A percentile compares a stretch with the other conserved stretches of the same genome.
phyloP scores from a whole-genome alignment of 768 basidiomycete species.

The Hirschioporus abietinus region DNA sequence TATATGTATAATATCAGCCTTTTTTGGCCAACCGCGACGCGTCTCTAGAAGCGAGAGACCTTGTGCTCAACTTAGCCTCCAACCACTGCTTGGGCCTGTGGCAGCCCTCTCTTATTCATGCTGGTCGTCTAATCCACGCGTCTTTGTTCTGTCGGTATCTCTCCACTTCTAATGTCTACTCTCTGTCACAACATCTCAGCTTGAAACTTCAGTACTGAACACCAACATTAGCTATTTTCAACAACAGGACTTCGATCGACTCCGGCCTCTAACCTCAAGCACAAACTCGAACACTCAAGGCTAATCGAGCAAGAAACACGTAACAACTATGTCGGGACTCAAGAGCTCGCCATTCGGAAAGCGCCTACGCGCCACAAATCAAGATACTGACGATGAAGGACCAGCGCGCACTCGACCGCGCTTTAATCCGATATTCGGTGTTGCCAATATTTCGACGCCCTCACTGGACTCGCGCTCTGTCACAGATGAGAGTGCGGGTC shows the following conservation, averaged over 20 bases:
- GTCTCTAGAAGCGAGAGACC: background rate
- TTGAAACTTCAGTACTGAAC: background rate
- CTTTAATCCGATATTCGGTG: conserved; percentile 49
- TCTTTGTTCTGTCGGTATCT: conserved; percentile 1
- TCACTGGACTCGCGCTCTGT: conserved; percentile 50
- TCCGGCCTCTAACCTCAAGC: background rate
- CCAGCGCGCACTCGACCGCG: conserved; percentile 48
- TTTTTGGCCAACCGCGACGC: background rate
- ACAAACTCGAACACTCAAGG: background rate
- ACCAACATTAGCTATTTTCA: background rate
- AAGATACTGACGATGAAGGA: conserved; percentile 52
- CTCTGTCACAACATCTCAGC: background rate
- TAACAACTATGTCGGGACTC: conserved; percentile 55
- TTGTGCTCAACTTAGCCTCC: conserved; percentile 1
- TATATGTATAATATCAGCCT: background rate
- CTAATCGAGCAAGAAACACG: background rate
- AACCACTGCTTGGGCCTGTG: background rate
- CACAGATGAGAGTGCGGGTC: conserved; percentile 48
- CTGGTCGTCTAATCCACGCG: background rate
- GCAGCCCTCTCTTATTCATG: background rate
- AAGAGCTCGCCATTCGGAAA: conserved; percentile 85
- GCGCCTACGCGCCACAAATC: conserved; percentile 67
- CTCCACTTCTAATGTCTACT: background rate
- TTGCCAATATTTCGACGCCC: conserved; percentile 44
- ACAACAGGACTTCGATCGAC: background rate